A percentile compares a stretch with the other conserved stretches of the same genome.
Conservation (phyloP, 257 asterid species). For the Gentiana dahurica region DNA sequence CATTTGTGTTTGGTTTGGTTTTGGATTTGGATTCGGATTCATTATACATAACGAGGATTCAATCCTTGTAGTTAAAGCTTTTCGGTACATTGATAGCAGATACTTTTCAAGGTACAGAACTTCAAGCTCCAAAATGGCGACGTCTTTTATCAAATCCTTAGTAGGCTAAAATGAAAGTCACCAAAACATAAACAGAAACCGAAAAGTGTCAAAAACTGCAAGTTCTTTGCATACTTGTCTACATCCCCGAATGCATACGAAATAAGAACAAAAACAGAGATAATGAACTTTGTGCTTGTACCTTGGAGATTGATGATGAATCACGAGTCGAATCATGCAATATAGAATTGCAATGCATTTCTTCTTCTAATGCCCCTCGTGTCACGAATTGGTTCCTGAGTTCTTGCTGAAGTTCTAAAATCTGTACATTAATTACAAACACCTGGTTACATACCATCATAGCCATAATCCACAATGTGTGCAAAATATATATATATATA, state of each 20-base stretch:
- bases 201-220: neutral
- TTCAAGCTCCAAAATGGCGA: conserved; percentile 60
- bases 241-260: too few species aligned
- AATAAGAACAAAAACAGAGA: too few species aligned
- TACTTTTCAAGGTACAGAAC: conserved; percentile 57
- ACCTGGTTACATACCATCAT: neutral
- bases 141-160: conserved; percentile 67
- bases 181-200: neutral
- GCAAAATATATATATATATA: too few species aligned
- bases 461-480: too few species aligned
- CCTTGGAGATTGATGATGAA: conserved; percentile 43
- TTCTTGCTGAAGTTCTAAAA: conserved; percentile 46
- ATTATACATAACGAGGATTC: conserved; percentile 16
- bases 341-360: conserved; percentile 36
- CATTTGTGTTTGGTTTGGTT: conserved; percentile 10
- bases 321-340: conserved; percentile 28
- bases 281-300: conserved; percentile 1
- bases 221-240: neutral
- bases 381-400: conserved; percentile 37
- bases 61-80: conserved; percentile 29
- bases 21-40: conserved; percentile 14
- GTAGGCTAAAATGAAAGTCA: conserved; percentile 38
- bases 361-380: conserved; percentile 47
- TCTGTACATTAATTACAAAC: conserved; percentile 24
- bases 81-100: conserved; percentile 68